Base-by-base conservation (phyloP, 73 alveolate species). In the Paramecium primaurelia region DNA sequence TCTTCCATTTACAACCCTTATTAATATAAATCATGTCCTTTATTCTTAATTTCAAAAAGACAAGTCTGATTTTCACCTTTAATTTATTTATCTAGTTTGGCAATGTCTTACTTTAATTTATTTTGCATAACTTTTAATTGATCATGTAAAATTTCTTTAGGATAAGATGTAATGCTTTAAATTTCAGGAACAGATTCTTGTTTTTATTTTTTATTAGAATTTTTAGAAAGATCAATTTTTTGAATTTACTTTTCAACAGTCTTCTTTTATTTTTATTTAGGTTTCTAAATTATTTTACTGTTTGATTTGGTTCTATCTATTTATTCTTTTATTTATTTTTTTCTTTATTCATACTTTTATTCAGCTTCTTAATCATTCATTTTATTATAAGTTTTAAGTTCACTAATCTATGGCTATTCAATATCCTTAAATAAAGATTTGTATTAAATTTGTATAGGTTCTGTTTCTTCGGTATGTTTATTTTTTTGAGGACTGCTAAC, bases 11-110 rank as follows among this genome's bases (percentile, higher is more conserved):
- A 3, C 26, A 64, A 64, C 30, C 84, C 84, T 34, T 64, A 28
- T 64, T 64, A 26, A 64, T 64, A 64, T 28, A 64, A 64, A 32
- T 64, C 84, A 64, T 64, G 84, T 34, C 84, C 84, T 64, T 64
- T 64, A 64, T 64, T 64, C 30, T 64, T 64, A 28, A 34, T 64
- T 28, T 64, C 84, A 32, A 64, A 64, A 4, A 64, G 42, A 64
- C 51, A 64, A 5, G 10, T 64, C 28, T 28, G 32, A n/a, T 64
- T 22, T 64, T 64, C 84, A 3, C 84, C 84, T 64, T 64, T 34
- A 5, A 64, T 64, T 64, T 64, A 18, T 26, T 34, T 64, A 18
- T 64, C 84, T 11, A 64, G 47, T 64, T 64, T 64, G 3, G 84
- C 84, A 4, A 64, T 64, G 22, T 64, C 84, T 64, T 28, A 28